Evolutionary conservation across 1,284 basidiomycete species (phyloP), one percentile per base, ranked within the genome.

Genomic region (Farysia itapuensis): DNA sequence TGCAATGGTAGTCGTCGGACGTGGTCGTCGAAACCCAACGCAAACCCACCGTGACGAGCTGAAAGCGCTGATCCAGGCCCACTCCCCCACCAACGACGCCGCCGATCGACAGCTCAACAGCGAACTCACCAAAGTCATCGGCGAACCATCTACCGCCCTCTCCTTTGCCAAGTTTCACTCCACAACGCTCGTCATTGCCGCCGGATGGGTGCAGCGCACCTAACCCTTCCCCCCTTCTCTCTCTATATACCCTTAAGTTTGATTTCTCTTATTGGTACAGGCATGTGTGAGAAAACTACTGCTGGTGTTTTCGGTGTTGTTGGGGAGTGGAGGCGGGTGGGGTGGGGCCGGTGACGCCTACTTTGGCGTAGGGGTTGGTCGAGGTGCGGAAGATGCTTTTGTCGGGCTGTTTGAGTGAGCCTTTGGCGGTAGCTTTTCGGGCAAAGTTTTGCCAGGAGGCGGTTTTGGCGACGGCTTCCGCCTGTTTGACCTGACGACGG

Each of bases 381-480:
- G 92, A 90, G 4, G 92, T 97, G 79, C 90, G 89, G 82, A 97
- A 97, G 66, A 96, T 94, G 67, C 89, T 91, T 70, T 64, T 71
- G 19, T 46, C 68, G 33, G 64, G 30, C 8, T 32, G 13, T 26
- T 50, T 52, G 22, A 43, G 42, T 18, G 47, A 88, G 89, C 92
- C 92, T 80, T 97, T 97, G 49, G 68, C 66, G 8, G 53, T 49
- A 12, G 60, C 66, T 35, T 72, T 69, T 80, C 93, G 94, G 11
- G 93, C 89, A 81, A 98, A 98, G 80, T 90, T 92, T 79, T 96
- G 90, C 94, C 94, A 98, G 16, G 86, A 86, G 59, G 84, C 84
- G 80, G 96, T 90, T 80, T 94, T 94, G 50, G 83, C 83, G 39
- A 82, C 83, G 78, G 93, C 90, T 73, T 94, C 91, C 75, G 90